A percentile compares a stretch with the other conserved stretches of the same genome.
These are phyloP conservation scores for Purpureocillium takamizusanense DNA, from an alignment of 2,329 filamentous ascomycete genomes.

Conservation along the genomic window DNA sequence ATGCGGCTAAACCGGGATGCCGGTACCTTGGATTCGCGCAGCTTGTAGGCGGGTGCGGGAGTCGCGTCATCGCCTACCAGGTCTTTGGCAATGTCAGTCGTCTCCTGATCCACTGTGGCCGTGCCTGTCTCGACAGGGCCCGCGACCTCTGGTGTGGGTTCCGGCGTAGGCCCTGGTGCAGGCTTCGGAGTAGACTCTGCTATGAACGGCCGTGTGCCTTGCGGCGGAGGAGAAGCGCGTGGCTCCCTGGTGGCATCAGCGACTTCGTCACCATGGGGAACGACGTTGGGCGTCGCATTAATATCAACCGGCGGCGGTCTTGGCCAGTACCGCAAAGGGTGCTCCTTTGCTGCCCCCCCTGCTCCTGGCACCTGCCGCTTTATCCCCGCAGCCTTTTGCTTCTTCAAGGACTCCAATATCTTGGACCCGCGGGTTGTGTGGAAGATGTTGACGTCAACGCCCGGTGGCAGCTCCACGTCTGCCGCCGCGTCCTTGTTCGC, in stretches of 20 bases:
- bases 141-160: neutral
- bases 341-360: conserved; percentile 21
- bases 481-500: conserved; percentile 9
- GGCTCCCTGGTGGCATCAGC: neutral
- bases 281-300: neutral
- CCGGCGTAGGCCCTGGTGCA: neutral
- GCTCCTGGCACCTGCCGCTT: conserved; percentile 1
- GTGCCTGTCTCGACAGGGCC: neutral
- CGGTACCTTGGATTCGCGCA: conserved; percentile 84
- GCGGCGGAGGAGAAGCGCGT: conserved; percentile 1
- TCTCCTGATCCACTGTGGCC: conserved; percentile 5
- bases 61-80: conserved; percentile 8
- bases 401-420: conserved; percentile 28
- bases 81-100: conserved; percentile 16
- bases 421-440: conserved; percentile 35
- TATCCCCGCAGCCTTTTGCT: conserved; percentile 10
- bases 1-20: conserved; percentile 78
- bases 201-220: neutral
- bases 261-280: too few relatives aligned
- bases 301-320: conserved; percentile 12
- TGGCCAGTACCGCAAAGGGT: conserved; percentile 27
- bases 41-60: conserved; percentile 44
- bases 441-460: conserved; percentile 38
- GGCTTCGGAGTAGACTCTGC: neutral
- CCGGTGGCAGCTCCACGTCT: conserved; percentile 26